phyloP scores from a whole-genome alignment of 1,284 basidiomycete species.

The Papiliotrema flavescens region DNA sequence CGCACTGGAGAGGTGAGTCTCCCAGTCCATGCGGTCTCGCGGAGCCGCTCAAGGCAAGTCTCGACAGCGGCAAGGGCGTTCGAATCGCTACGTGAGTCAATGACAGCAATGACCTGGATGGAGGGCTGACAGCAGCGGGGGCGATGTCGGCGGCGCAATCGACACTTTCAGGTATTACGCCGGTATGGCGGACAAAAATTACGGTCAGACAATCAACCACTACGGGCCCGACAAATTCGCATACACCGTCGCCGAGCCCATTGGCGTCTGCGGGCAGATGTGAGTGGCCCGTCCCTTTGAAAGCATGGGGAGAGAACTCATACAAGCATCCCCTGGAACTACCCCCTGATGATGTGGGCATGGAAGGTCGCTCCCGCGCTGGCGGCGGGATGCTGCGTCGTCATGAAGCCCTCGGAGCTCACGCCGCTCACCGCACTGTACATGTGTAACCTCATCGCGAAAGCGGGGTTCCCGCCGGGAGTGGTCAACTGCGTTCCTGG shows the following conservation, averaged over 20 bases:
- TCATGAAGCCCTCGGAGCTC: slow-evolving; percentile 74
- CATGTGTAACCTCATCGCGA: slow-evolving; percentile 48
- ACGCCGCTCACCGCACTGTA: slow-evolving; percentile 82
- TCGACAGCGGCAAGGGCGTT: slow-evolving; percentile 83
- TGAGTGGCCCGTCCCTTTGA: slow-evolving; percentile 48
- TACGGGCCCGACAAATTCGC: slow-evolving; percentile 62
- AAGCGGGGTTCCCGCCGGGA: slow-evolving; percentile 76
- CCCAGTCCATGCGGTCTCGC: too few species aligned
- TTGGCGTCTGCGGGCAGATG: slow-evolving; percentile 91
- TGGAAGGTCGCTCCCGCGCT: slow-evolving; percentile 91
- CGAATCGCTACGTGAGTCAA: too few species aligned
- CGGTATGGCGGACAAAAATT: slow-evolving; percentile 63
- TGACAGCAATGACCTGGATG: too few species aligned
- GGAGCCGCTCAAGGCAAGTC: slow-evolving; percentile 49
- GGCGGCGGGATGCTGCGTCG: slow-evolving; percentile 56
- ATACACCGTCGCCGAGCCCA: slow-evolving; percentile 86
- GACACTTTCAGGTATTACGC: slow-evolving; percentile 77
- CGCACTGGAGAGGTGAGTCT: slow-evolving; percentile 60
- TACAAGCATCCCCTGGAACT: slow-evolving; percentile 83
- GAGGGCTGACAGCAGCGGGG: too few species aligned
- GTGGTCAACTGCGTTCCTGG: slow-evolving; percentile 85
- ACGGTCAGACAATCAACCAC: slow-evolving; percentile 50
- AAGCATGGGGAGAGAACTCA: neutral
- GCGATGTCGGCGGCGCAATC: slow-evolving; percentile 78
- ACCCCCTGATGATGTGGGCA: slow-evolving; percentile 86